phyloP scores from a whole-genome alignment of 2,329 filamentous ascomycete species.

The Calonectria hongkongensis region DNA sequence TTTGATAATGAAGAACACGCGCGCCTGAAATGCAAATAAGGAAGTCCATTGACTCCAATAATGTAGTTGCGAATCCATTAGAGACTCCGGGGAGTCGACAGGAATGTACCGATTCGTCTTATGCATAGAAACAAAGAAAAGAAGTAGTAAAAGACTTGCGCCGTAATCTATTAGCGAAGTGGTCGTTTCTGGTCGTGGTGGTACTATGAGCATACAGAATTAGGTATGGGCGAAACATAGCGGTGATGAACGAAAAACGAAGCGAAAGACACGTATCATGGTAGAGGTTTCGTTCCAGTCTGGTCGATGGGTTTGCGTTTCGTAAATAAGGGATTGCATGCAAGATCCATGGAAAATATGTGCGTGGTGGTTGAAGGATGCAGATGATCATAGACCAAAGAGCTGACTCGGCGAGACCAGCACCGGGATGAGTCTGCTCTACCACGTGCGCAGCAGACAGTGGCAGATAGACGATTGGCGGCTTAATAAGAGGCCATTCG shows the following conservation, averaged over 20 bases:
- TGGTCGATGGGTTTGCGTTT: constrained; percentile 40
- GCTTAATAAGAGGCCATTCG: constrained; percentile 79
- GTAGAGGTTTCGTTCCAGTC: constrained; percentile 40
- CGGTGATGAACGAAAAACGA: constrained; percentile 34
- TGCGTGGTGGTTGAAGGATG: constrained; percentile 37
- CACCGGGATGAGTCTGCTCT: constrained; percentile 50
- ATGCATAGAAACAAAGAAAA: constrained; percentile 51
- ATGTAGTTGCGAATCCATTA: constrained; percentile 42
- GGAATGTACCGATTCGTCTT: constrained; percentile 45
- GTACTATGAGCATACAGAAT: constrained; percentile 53
- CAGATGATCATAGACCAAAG: constrained; percentile 48
- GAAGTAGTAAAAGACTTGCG: constrained; percentile 49
- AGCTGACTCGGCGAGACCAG: constrained; percentile 54
- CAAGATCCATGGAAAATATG: constrained; percentile 45
- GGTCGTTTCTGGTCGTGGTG: constrained; percentile 55
- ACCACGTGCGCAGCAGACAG: constrained; percentile 55
- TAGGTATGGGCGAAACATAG: constrained; percentile 43
- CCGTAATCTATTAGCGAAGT: constrained; percentile 54
- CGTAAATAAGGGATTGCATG: constrained; percentile 36
- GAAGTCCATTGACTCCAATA: constrained; percentile 42
- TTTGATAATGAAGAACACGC: constrained; percentile 46
- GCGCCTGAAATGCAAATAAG: constrained; percentile 50
- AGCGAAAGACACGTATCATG: constrained; percentile 42
- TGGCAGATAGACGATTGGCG: constrained; percentile 45
- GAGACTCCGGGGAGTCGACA: constrained; percentile 44